A percentile compares a stretch with the other conserved stretches of the same genome.
phyloP scores from a whole-genome alignment of 129 eudicot genomes.

The Dittrichia graveolens region DNA sequence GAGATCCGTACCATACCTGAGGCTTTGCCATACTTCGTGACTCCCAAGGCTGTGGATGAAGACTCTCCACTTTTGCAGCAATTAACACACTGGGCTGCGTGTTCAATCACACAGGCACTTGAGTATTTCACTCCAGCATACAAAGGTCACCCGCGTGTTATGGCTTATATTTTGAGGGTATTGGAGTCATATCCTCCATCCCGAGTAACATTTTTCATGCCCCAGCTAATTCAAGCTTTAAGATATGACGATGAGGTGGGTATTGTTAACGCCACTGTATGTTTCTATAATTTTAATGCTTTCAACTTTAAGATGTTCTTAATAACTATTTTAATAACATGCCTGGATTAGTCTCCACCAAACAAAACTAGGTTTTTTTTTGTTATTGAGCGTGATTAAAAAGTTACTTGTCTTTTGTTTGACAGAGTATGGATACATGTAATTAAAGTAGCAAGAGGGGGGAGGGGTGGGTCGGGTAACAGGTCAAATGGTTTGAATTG shows the following conservation, averaged over 20 bases:
- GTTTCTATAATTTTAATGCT: slow-evolving; percentile 6
- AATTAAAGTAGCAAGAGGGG: not conserved
- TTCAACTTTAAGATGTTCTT: slow-evolving; percentile 8
- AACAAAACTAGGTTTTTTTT: not conserved
- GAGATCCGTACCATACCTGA: slow-evolving; percentile 91
- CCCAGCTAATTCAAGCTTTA: slow-evolving; percentile 92
- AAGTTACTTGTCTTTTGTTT: not conserved
- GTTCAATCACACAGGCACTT: slow-evolving; percentile 93
- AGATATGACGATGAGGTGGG: slow-evolving; percentile 87
- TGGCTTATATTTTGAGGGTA: slow-evolving; percentile 98
- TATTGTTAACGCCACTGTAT: slow-evolving; percentile 11
- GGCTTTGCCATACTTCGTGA: slow-evolving; percentile 92
- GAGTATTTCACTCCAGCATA: slow-evolving; percentile 97
- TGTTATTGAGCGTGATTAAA: not conserved
- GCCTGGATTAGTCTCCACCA: slow-evolving; percentile 7
- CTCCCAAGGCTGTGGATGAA: slow-evolving; percentile 92
- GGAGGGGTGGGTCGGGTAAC: not conserved
- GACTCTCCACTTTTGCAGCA: slow-evolving; percentile 89
- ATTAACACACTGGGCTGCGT: slow-evolving; percentile 99
- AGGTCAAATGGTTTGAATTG: not conserved
- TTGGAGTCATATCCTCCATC: slow-evolving; percentile 96
- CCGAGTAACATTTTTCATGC: slow-evolving; percentile 98
- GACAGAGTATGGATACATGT: not conserved
- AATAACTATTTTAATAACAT: not conserved
- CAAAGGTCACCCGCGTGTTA: slow-evolving; percentile 95